phyloP scores from a whole-genome alignment of 2,329 filamentous ascomycete species.

The Calonectria multiphialidica region DNA sequence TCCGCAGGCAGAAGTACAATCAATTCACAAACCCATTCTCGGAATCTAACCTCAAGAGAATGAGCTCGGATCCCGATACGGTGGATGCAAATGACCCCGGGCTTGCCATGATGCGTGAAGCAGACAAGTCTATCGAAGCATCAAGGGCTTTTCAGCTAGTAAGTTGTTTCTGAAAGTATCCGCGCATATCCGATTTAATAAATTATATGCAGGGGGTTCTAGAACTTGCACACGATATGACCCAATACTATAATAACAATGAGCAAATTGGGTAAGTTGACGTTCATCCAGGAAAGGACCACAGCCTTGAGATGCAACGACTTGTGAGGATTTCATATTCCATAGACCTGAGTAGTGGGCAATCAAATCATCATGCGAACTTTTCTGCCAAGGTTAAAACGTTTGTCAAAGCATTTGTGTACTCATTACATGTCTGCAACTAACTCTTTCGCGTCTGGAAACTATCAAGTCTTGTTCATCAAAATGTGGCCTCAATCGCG shows the following conservation, averaged over 20 bases:
- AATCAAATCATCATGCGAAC: too few species aligned
- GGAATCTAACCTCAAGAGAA: not conserved
- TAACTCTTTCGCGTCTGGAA: too few species aligned
- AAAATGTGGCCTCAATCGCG: too few species aligned
- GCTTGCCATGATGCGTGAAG: not conserved
- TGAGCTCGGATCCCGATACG: not conserved
- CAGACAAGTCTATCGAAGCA: not conserved
- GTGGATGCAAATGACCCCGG: not conserved
- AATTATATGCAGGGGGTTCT: not conserved
- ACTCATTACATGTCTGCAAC: too few species aligned
- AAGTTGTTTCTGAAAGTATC: not conserved
- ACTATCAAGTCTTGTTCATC: too few species aligned
- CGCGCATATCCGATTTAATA: not conserved
- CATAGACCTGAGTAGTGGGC: too few species aligned
- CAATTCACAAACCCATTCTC: not conserved
- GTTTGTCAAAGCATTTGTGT: too few species aligned
- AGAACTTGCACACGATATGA: not conserved
- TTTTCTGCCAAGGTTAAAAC: too few species aligned
- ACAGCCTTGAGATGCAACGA: too few species aligned
- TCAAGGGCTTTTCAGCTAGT: not conserved
- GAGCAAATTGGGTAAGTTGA: too few species aligned
- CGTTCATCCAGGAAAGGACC: too few species aligned
- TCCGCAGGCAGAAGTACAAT: not conserved
- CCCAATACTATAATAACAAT: not conserved
- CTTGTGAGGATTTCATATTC: too few species aligned